Percentiles rank a stretch among this genome's conserved stretches.
Conservation (phyloP, 495 filamentous ascomycete genomes). For the Sphaerosporella brunnea region DNA sequence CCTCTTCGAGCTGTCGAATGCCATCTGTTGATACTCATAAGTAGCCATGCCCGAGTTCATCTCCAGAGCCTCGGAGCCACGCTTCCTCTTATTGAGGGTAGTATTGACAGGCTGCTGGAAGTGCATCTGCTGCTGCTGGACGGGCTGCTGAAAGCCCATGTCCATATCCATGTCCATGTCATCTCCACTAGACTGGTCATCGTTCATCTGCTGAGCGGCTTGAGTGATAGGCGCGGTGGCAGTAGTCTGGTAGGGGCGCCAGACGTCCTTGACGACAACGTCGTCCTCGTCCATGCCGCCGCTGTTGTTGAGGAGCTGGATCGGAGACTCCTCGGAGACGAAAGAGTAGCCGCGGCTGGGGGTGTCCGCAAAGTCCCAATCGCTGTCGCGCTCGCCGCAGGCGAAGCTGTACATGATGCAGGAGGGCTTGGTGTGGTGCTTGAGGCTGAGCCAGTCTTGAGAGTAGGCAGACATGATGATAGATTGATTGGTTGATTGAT, state of each 20-base stretch:
- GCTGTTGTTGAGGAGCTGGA: slow-evolving; percentile 5
- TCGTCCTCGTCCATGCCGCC: slow-evolving; percentile 7
- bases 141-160: neutral
- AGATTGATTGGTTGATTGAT: too few relatives aligned
- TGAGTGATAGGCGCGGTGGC: neutral
- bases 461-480: neutral
- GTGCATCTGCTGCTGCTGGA: neutral
- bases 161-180: slow-evolving; percentile 5
- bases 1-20: slow-evolving; percentile 2
- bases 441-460: slow-evolving; percentile 2
- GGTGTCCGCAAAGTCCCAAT: slow-evolving; percentile 3
- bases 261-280: neutral
- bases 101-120: neutral
- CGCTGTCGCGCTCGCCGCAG: slow-evolving; percentile 1
- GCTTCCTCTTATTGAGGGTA: slow-evolving; percentile 5
- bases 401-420: neutral
- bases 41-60: slow-evolving; percentile 3
- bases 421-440: slow-evolving; percentile 2
- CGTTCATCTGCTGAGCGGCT: neutral
- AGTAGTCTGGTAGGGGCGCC: slow-evolving; percentile 1
- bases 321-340: neutral
- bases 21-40: slow-evolving; percentile 1
- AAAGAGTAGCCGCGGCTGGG: slow-evolving; percentile 2
- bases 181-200: neutral
- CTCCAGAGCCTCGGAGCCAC: neutral